Base-by-base conservation (phyloP, 352 stramenopile genomes). In the Globisporangium acanthophoron region DNA sequence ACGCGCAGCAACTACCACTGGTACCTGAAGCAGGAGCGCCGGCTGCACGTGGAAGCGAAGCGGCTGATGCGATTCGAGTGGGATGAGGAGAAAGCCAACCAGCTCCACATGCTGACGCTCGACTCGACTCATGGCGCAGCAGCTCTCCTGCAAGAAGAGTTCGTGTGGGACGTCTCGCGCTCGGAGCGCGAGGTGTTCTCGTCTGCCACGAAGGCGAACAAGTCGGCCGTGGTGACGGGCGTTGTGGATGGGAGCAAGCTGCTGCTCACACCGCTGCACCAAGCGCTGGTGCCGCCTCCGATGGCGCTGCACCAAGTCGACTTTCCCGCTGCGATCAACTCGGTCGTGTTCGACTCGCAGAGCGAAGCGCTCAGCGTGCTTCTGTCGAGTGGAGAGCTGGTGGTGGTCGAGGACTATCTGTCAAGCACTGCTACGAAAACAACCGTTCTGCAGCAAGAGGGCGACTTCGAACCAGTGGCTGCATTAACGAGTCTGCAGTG, bases 1-100 rank as follows among this genome's bases (percentile, higher is more conserved):
- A 80, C 75, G 21, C 72, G 85, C 18, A 79, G 67, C 58, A 95
- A 95, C 50, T 93, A 93, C 56, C 83, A 90, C 52, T 95, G 85
- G 85, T 92, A 88, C 43, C 58, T 92, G 43, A 93, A 93, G 53
- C 83, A 92, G 48, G 78, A 93, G 59, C 56, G 61, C 24, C 55
- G 61, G 58, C 67, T 72, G 43, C 51, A 52, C 24, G 44, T 3
- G 31, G 59, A 65, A 7, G 16, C 65, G 11, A 51, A 60, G 46
- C 54, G 20, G 3, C 60, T 85, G 21, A 41, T 69, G n/a, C 61
- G 51, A 46, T 78, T 80, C 24, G 40, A 54, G 1, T 91, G 83
- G 83, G 79, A 93, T 51, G 67, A 78, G 8, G 83, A 93, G 48
- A 45, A 56, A 5, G 57, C 75, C 3, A 69, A 58, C 3, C 56